Evolutionary conservation across 805 yeast species (phyloP), one percentile per base, ranked within the genome.

Genomic region (Suhomyces emberorum): DNA sequence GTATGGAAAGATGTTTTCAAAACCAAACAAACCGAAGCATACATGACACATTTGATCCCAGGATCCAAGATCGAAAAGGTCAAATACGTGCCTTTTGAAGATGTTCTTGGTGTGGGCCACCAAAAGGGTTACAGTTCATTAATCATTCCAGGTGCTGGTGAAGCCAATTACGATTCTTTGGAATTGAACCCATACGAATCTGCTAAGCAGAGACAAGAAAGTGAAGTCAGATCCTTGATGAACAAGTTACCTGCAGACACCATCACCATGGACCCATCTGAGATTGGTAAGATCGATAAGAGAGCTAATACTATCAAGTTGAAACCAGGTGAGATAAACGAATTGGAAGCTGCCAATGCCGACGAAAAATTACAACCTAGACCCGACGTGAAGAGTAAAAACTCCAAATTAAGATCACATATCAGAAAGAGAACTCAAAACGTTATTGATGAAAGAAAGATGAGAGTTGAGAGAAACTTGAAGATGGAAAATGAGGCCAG

Each of bases 141-240:
- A 42, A 83, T 93, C 48, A 74, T 93, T 40, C 98, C 98, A 27
- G 98, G 98, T 17, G 71, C 97, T 28, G 98, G 98, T 69, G 98
- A 93, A 66, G 96, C 98, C 43, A 93, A 93, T 64, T 88, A 77
- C 59, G 98, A 93, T 68, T 88, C 98, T 3, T 62, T 88, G 58
- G 98, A 93, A 63, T 63, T 80, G 52, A 93, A 93, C 60, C 98
- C 98, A 44, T 93, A 73, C 64, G 96, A 88, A 61, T 77, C 96
- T 7, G 79, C 85, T 37, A 83, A 86, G 57, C 97, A 89, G 66
- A 82, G 98, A 70, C 95, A 91, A 62, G 91, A 91, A 65, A 73
- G 77, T 30, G 98, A 93, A 70, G 95, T 93, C 24, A 79, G 91
- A 55, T 63, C 83, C 2, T 72, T 93, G 58, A 64, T 93, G 55